phyloP scores from a whole-genome alignment of 2,329 filamentous ascomycete genomes.

The Alternaria brassicicola region DNA sequence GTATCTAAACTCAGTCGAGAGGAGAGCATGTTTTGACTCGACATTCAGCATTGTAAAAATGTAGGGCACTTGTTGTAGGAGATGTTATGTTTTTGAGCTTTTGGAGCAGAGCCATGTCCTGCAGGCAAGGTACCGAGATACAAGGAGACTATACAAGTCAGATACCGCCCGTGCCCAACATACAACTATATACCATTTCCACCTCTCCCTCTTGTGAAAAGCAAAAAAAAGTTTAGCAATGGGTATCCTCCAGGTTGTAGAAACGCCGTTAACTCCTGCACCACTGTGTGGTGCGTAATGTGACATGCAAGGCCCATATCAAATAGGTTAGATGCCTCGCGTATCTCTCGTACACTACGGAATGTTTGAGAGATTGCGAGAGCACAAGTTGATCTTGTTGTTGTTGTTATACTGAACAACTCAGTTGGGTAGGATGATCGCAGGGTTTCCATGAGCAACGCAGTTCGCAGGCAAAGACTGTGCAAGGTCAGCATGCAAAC shows the following conservation, averaged over 20 bases:
- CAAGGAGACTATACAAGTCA: conserved; percentile 14
- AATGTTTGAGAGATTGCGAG: background rate
- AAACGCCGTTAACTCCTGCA: conserved; percentile 20
- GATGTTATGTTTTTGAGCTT: conserved; percentile 3
- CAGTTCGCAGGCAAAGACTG: conserved; percentile 56
- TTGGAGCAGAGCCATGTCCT: conserved; percentile 10
- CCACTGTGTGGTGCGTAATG: conserved; percentile 15
- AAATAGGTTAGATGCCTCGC: background rate
- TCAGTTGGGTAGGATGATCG: conserved; percentile 34
- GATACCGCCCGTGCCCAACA: conserved; percentile 15
- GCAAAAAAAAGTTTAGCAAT: conserved; percentile 14
- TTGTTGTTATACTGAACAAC: conserved; percentile 23
- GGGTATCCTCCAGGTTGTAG: conserved; percentile 24
- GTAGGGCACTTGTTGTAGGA: background rate
- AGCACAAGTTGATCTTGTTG: background rate
- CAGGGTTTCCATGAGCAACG: conserved; percentile 56
- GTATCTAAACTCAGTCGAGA: background rate
- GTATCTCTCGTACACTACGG: background rate
- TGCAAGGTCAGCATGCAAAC: conserved; percentile 20
- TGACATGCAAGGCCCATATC: conserved; percentile 8
- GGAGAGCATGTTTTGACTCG: background rate
- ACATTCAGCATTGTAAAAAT: too few species aligned
- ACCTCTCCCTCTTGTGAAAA: background rate
- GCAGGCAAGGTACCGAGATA: conserved; percentile 15
- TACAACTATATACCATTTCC: conserved; percentile 2